Evolutionary conservation across 2,329 filamentous ascomycete genomes (phyloP).

Genomic region (Phialophora tarda): DNA sequence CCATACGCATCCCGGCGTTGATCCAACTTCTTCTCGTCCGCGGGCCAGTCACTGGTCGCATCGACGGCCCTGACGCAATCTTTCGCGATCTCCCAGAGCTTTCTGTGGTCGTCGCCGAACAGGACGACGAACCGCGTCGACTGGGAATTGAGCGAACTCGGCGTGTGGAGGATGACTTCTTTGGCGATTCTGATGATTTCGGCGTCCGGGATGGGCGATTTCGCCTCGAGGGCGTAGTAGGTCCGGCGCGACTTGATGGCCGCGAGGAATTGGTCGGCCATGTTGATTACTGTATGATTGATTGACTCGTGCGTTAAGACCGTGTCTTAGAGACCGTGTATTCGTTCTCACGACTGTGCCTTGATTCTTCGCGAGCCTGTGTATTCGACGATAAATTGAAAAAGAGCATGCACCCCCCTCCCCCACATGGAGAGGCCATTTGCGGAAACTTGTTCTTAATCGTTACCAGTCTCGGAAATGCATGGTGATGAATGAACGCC

Average conservation of each 20-base stretch:
- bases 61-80: not conserved
- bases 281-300: not conserved
- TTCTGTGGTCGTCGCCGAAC: slow-evolving; percentile 79
- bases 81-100: slow-evolving; percentile 75
- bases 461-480: not conserved
- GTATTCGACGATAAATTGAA: too few species aligned
- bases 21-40: slow-evolving; percentile 11
- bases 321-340: too few species aligned
- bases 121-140: slow-evolving; percentile 78
- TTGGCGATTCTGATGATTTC: slow-evolving; percentile 23
- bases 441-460: not conserved
- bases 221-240: slow-evolving; percentile 21
- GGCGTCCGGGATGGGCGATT: slow-evolving; percentile 12
- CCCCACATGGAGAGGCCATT: not conserved
- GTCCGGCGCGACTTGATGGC: slow-evolving; percentile 19
- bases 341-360: too few species aligned
- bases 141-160: slow-evolving; percentile 87
- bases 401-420: too few species aligned
- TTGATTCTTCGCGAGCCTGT: too few species aligned
- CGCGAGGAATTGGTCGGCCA: slow-evolving; percentile 22
- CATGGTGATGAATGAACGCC: not conserved
- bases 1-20: not conserved
- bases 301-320: too few species aligned
- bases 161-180: slow-evolving; percentile 45
- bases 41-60: not conserved